Evolutionary conservation across 768 basidiomycete genomes (phyloP), one percentile per base, ranked within the genome.

Genomic region (Phlegmacium glaucopus): DNA sequence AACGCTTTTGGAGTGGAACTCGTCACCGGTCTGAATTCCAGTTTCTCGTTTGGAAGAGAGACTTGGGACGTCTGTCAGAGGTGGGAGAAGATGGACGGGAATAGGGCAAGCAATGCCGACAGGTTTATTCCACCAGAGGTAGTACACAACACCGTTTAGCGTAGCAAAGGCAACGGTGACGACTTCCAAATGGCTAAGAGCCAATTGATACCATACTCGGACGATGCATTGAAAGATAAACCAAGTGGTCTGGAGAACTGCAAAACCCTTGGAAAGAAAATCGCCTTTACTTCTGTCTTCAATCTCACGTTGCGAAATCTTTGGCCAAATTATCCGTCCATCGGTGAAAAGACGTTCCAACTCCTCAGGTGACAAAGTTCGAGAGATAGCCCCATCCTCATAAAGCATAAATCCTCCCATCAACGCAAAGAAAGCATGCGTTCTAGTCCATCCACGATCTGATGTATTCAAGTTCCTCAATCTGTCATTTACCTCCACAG

Each of bases 111-210:
- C 50, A 1, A 70, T 61, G 42, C 66, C 61, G 11, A 64, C 54
- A 0, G 70, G 72, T 50, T 73, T 73, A 29, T 62, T 48, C 69
- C 65, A 71, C 71, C 72, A 72, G 6, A 67, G 45, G 6, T 51
- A 39, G 48, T 66, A 71, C 27, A 57, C 64, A n/a, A 59, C 48
- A 10, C 59, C 46, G 38, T 63, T 68, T 18, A 70, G 51, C 1
- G 59, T 46, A 7, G 62, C 66, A 34, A 67, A 66, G 0, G 66
- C 67, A 17, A 69, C 25, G 1, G 70, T 72, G 4, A 61, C 53
- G 25, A 69, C 51, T 51, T 74, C 68, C 10, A 72, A 61, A 16
- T 67, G 59, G 4, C 64, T 68, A 29, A 66, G 44, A 11, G 61
- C 53, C 4, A 71, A 58, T 16, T 47, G 36, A 32, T 63, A 51